These are phyloP conservation scores for Strigomonas galati DNA, from an alignment of 208 protist species.

Conservation along the genomic window DNA sequence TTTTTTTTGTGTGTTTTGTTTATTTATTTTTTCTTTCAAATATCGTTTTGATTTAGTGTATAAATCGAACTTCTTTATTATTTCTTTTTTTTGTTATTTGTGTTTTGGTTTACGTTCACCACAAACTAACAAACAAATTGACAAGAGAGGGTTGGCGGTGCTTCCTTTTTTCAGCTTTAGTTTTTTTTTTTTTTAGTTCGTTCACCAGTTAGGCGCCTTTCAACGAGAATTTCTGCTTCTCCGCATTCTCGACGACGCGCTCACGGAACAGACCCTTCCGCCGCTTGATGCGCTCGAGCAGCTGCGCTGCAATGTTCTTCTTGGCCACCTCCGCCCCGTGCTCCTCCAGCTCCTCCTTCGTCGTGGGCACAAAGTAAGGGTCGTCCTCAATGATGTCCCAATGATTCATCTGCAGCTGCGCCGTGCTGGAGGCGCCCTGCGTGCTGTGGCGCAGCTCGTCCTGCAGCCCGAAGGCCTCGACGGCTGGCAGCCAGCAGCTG, in stretches of 20 bases:
- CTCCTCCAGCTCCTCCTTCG: conserved; percentile 97
- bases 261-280: conserved; percentile 83
- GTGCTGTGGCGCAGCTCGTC: conserved; percentile 93
- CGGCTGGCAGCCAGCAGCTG: conserved; percentile 93
- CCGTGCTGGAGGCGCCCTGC: conserved; percentile 91
- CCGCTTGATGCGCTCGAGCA: conserved; percentile 83
- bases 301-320: conserved; percentile 84
- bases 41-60: not conserved
- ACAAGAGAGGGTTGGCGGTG: not conserved
- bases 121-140: not conserved
- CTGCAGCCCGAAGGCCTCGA: conserved; percentile 97
- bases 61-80: not conserved
- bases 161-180: not conserved
- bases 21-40: conserved; percentile 11
- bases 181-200: not conserved
- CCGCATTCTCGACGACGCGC: conserved; percentile 78
- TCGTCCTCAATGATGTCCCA: conserved; percentile 94
- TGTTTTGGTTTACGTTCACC: not conserved
- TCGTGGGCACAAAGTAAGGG: conserved; percentile 95
- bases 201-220: conserved; percentile 57
- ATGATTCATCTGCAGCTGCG: conserved; percentile 96
- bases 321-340: conserved; percentile 88
- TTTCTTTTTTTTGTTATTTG: not conserved
- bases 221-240: conserved; percentile 90
- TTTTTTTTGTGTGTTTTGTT: conserved; percentile 11